Evolutionary conservation across 2,329 filamentous ascomycete species (phyloP).

Genomic region (Paraphaeosphaeria minitans): DNA sequence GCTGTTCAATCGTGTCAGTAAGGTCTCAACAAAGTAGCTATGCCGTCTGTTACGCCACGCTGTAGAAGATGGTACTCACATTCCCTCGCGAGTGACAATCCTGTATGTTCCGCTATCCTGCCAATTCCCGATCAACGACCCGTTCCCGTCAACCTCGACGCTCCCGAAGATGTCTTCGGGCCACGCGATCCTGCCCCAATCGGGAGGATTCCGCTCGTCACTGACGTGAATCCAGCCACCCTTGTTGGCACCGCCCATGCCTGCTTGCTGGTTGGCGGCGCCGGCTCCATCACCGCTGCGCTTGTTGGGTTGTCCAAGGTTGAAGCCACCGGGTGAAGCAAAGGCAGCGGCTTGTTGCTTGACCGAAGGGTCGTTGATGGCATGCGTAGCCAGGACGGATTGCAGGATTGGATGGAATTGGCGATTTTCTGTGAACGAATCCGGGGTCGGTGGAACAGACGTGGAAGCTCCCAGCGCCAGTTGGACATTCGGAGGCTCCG

Average conservation of each 20-base stretch:
- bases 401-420: conserved; percentile 62
- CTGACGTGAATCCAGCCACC: conserved; percentile 69
- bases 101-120: conserved; percentile 68
- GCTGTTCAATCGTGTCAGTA: conserved; percentile 30
- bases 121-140: conserved; percentile 64
- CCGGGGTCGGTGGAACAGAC: conserved; percentile 61
- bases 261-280: conserved; percentile 64
- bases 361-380: conserved; percentile 61
- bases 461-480: conserved; percentile 62
- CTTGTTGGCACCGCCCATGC: conserved; percentile 61
- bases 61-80: conserved; percentile 46
- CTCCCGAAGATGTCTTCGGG: conserved; percentile 71
- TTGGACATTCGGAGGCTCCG: conserved; percentile 57
- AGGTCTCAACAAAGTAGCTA: background rate
- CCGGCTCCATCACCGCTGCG: conserved; percentile 56
- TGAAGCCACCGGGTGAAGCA: conserved; percentile 62
- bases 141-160: conserved; percentile 63
- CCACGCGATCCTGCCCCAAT: conserved; percentile 68
- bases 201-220: conserved; percentile 63
- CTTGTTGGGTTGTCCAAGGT: conserved; percentile 45
- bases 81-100: conserved; percentile 63
- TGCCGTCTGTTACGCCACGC: background rate
- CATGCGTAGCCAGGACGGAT: conserved; percentile 60
- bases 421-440: conserved; percentile 61
- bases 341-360: conserved; percentile 65